A percentile compares a stretch with the other conserved stretches of the same genome.
These are phyloP conservation scores for Asterophora parasitica DNA, from an alignment of 768 basidiomycete species.

Conservation along the genomic window DNA sequence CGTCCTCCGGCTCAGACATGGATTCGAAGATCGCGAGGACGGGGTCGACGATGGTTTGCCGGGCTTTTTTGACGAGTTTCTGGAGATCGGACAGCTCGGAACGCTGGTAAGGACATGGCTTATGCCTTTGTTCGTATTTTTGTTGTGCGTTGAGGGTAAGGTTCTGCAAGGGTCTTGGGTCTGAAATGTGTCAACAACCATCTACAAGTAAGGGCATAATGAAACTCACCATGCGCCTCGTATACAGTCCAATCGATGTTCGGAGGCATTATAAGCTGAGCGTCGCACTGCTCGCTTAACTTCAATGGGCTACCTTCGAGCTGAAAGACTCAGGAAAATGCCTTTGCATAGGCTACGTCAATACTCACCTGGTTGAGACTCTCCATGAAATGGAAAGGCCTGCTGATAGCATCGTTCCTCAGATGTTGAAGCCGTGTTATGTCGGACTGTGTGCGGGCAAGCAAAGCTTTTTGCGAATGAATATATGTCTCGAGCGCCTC, in stretches of 20 bases:
- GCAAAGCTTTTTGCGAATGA: constrained; percentile 51
- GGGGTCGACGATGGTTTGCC: constrained; percentile 48
- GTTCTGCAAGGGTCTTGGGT: constrained; percentile 47
- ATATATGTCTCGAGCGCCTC: constrained; percentile 68
- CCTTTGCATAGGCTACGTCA: neutral
- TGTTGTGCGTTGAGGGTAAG: constrained; percentile 37
- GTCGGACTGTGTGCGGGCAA: constrained; percentile 59
- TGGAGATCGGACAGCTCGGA: constrained; percentile 18
- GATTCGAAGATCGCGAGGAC: constrained; percentile 31
- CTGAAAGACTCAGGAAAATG: neutral
- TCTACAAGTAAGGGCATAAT: neutral
- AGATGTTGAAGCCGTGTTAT: constrained; percentile 51
- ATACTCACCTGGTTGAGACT: constrained; percentile 30
- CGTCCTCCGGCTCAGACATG: constrained; percentile 33
- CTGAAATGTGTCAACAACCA: constrained; percentile 26
- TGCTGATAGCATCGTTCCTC: constrained; percentile 31
- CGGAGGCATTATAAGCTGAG: constrained; percentile 38
- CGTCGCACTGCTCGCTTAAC: constrained; percentile 43
- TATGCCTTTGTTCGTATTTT: constrained; percentile 25
- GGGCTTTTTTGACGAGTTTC: constrained; percentile 27
- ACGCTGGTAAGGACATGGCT: constrained; percentile 8
- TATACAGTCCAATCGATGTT: constrained; percentile 63
- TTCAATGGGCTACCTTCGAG: constrained; percentile 17
- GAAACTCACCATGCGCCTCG: constrained; percentile 45
- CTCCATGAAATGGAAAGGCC: constrained; percentile 29